phyloP scores from a whole-genome alignment of 2,329 filamentous ascomycete genomes.

The Apiospora kogelbergensis region DNA sequence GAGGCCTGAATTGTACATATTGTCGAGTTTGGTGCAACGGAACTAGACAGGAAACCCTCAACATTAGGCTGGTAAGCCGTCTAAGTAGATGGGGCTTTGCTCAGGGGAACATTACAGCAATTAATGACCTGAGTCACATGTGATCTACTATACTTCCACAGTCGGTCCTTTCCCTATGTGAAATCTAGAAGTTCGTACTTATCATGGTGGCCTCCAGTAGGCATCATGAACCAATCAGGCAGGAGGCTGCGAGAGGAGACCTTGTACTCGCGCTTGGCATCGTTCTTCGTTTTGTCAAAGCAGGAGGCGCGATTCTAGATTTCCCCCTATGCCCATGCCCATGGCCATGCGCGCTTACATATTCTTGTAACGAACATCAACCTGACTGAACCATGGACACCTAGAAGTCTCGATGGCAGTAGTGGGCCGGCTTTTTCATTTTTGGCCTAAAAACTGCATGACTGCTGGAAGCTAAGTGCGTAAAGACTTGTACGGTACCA shows the following conservation, averaged over 20 bases:
- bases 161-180: background rate
- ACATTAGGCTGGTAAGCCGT: background rate
- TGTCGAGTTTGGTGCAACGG: slow-evolving; percentile 6
- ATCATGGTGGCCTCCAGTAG: background rate
- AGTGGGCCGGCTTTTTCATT: background rate
- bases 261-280: background rate
- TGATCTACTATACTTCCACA: background rate
- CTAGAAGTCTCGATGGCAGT: background rate
- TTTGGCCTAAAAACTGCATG: background rate
- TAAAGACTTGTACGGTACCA: too few species aligned
- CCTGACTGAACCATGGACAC: background rate
- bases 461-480: too few species aligned
- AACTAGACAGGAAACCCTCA: background rate
- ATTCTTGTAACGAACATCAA: background rate
- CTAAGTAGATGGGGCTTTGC: background rate
- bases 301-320: background rate
- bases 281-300: background rate
- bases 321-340: background rate
- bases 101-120: background rate
- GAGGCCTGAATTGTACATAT: slow-evolving; percentile 32
- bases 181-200: background rate
- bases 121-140: background rate
- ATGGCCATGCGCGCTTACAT: too few species aligned
- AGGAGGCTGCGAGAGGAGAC: background rate
- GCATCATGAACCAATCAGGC: background rate